Conservation (phyloP, 1,284 basidiomycete genomes). For the Hortiboletus rubellus region DNA sequence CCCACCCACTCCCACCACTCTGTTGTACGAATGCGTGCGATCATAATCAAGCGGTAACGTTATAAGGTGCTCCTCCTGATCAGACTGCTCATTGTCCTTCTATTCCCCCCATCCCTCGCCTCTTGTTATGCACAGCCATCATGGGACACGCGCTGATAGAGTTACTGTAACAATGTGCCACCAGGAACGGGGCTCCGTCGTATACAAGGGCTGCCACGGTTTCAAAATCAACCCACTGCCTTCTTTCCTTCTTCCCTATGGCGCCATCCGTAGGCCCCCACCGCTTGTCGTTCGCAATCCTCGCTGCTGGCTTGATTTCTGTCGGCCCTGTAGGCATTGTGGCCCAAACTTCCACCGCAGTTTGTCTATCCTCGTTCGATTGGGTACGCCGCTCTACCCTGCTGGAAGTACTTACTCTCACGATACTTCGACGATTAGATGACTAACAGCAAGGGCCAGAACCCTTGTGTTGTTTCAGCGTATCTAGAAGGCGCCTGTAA, state of each 20-base stretch:
- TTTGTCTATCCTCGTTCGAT: slow-evolving; percentile 21
- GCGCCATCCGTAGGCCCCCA: neutral
- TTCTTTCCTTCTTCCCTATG: slow-evolving; percentile 10
- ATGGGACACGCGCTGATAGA: neutral
- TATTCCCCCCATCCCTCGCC: neutral
- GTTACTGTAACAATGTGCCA: neutral
- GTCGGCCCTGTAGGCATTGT: slow-evolving; percentile 9
- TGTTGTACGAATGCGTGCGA: too few species aligned
- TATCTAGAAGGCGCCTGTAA: slow-evolving; percentile 35
- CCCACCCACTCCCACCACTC: too few species aligned
- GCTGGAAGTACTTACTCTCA: neutral
- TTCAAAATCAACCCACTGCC: too few species aligned
- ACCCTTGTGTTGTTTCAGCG: slow-evolving; percentile 37
- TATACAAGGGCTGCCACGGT: neutral
- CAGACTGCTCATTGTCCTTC: neutral
- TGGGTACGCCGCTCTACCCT: slow-evolving; percentile 25
- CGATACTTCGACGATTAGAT: slow-evolving; percentile 24
- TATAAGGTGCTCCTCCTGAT: too few species aligned
- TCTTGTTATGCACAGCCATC: neutral
- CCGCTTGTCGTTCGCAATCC: slow-evolving; percentile 18
- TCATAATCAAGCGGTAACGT: too few species aligned
- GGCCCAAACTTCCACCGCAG: slow-evolving; percentile 24
- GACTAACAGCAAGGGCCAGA: slow-evolving; percentile 34
- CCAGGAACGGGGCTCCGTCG: neutral
- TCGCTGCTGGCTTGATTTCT: slow-evolving; percentile 19